Evolutionary conservation across 2,329 filamentous ascomycete species (phyloP).

Genomic region (Trichoderma sp.): DNA sequence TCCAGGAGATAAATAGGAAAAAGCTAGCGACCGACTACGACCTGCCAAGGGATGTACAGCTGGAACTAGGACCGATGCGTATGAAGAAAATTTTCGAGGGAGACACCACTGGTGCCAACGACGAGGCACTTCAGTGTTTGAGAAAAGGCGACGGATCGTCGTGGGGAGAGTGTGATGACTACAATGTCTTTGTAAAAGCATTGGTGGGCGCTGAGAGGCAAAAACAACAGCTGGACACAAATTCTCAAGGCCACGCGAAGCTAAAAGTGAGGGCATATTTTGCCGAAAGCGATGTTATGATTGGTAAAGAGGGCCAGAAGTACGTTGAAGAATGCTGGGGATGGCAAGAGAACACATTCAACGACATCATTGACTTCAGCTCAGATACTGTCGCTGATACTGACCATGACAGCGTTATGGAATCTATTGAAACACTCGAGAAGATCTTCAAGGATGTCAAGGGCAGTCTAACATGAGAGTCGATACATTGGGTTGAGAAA

Average conservation of each 20-base stretch:
- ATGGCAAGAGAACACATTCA: neutral
- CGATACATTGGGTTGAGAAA: neutral
- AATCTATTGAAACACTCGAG: neutral
- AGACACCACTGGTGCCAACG: neutral
- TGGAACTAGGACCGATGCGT: neutral
- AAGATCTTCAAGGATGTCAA: neutral
- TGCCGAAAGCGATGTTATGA: constrained; percentile 2
- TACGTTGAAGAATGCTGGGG: neutral
- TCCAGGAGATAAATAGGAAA: neutral
- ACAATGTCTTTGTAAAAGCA: neutral
- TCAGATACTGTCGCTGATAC: neutral
- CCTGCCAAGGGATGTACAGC: neutral
- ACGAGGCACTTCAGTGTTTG: neutral
- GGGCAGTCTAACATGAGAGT: neutral
- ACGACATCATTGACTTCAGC: neutral
- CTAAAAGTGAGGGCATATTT: neutral
- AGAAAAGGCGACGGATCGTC: neutral
- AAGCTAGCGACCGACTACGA: neutral
- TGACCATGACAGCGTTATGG: constrained; percentile 1
- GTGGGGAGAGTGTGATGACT: neutral
- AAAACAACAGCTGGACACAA: neutral
- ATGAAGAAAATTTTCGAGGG: neutral
- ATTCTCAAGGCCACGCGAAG: neutral
- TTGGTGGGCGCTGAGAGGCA: neutral
- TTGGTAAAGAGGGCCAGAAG: neutral